These are phyloP conservation scores for Nemania sp. DNA, from an alignment of 2,329 filamentous ascomycete genomes.

Conservation along the genomic window DNA sequence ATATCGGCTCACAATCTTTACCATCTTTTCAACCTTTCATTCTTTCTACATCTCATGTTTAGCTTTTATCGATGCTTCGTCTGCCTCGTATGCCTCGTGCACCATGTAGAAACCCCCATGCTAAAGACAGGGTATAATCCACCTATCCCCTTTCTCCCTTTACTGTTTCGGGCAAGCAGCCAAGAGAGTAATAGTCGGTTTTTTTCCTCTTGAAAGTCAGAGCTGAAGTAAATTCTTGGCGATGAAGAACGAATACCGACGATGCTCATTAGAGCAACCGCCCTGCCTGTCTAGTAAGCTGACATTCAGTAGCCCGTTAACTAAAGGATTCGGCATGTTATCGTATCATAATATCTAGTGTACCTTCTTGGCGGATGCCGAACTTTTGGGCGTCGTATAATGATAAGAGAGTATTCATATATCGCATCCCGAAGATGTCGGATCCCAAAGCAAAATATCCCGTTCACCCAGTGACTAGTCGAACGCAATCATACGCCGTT, in stretches of 20 bases:
- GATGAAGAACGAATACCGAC: too few relatives aligned
- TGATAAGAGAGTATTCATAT: background rate
- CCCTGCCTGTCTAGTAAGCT: constrained; percentile 20
- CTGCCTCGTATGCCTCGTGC: too few relatives aligned
- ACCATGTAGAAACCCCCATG: too few relatives aligned
- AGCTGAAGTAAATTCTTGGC: background rate
- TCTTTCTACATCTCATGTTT: too few relatives aligned
- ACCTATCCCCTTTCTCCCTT: too few relatives aligned
- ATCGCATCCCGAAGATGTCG: background rate
- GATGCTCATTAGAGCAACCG: background rate
- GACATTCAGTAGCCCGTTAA: constrained; percentile 14
- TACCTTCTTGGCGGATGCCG: background rate
- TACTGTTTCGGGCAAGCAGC: background rate
- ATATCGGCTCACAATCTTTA: too few relatives aligned
- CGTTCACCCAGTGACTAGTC: background rate
- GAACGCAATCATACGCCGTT: background rate
- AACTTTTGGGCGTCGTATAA: background rate
- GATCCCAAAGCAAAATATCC: background rate
- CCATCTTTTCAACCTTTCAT: too few relatives aligned
- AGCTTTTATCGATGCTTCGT: too few relatives aligned
- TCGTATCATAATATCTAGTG: background rate
- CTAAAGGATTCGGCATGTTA: background rate
- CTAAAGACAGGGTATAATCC: too few relatives aligned
- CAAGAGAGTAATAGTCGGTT: background rate
- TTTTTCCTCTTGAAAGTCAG: background rate